Conservation (phyloP, 305 asterid genomes). For the Fraxinus ornus region DNA sequence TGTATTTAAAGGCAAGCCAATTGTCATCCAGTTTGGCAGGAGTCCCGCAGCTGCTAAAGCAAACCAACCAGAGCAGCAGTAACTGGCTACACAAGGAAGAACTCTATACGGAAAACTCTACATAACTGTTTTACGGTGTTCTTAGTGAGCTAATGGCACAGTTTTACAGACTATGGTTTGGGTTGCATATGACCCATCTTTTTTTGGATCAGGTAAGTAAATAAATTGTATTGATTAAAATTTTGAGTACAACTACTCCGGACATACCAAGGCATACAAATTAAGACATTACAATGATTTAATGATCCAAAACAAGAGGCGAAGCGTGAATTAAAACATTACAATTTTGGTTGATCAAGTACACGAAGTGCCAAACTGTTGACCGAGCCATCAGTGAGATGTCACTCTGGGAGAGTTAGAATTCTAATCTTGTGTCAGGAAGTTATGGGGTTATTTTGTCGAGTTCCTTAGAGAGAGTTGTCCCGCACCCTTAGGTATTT, state of each 20-base stretch:
- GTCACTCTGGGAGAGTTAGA: too few relatives aligned
- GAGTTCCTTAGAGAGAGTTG: too few relatives aligned
- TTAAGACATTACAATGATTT: background rate
- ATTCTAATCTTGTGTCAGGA: too few relatives aligned
- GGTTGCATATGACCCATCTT: background rate
- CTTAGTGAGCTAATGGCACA: background rate
- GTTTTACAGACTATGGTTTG: background rate
- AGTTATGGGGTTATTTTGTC: too few relatives aligned
- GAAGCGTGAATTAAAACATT: background rate
- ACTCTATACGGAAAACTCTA: background rate
- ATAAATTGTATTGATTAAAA: too few relatives aligned
- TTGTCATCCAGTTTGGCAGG: conserved; percentile 91
- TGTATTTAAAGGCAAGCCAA: conserved; percentile 79
- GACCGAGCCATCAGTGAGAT: background rate
- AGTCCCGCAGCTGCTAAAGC: conserved; percentile 52
- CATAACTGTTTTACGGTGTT: background rate
- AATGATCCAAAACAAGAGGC: background rate
- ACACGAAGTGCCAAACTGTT: background rate
- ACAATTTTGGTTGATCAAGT: background rate
- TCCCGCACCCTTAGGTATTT: too few relatives aligned
- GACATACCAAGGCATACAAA: background rate
- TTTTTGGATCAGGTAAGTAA: too few relatives aligned
- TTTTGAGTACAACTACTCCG: background rate
- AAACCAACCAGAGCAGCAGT: conserved; percentile 24
- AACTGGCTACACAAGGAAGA: background rate